Conservation (phyloP, 2,329 filamentous ascomycete species). For the Gliomastix tumulicola region DNA sequence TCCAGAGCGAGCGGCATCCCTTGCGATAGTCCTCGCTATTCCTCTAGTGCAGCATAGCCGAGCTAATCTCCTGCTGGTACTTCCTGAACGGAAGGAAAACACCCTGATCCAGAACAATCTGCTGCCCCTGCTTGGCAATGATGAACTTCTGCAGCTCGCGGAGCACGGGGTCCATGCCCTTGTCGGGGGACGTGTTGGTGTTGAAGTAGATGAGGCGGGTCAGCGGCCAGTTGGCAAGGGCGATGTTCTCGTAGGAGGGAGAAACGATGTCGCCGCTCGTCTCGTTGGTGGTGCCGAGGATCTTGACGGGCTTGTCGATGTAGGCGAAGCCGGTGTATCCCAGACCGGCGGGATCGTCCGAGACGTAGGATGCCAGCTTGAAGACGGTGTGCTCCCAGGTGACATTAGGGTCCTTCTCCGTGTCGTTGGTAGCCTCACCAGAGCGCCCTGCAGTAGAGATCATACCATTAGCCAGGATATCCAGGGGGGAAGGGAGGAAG, state of each 20-base stretch:
- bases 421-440: background rate
- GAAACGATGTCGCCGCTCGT: slow-evolving; percentile 28
- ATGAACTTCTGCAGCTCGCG: background rate
- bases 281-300: slow-evolving; percentile 40
- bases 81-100: background rate
- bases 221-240: background rate
- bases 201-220: background rate
- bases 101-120: background rate
- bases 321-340: background rate
- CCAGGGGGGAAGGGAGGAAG: no score
- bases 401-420: background rate
- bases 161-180: background rate
- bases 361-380: background rate
- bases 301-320: background rate
- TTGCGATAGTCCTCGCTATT: no score
- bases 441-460: background rate
- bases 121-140: background rate
- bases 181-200: background rate
- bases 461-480: no score
- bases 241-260: background rate
- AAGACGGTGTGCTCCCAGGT: background rate
- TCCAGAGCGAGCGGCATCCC: no score
- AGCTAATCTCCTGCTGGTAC: background rate
- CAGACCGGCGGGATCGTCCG: background rate
- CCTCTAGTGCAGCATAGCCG: background rate